Conservation (phyloP, 2,329 filamentous ascomycete genomes). For the Teratosphaeriaceae sp. region DNA sequence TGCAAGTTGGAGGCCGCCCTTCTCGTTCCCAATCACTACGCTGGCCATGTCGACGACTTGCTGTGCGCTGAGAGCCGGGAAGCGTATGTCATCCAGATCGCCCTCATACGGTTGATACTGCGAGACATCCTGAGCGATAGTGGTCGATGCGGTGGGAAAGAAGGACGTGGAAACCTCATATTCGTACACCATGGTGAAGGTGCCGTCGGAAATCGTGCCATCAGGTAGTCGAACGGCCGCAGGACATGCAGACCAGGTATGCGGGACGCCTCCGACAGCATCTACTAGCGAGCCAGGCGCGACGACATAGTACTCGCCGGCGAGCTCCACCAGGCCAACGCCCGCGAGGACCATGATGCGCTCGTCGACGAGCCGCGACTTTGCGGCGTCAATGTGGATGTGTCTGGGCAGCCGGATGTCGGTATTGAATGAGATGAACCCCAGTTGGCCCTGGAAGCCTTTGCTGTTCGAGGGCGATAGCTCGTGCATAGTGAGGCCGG, state of each 20-base stretch:
- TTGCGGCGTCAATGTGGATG: constrained; percentile 18
- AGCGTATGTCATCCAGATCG: constrained; percentile 14
- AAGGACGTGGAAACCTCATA: constrained; percentile 18
- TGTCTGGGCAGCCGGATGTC: constrained; percentile 17
- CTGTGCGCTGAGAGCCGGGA: constrained; percentile 13
- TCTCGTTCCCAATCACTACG: not conserved
- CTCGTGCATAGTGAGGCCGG: constrained; percentile 16
- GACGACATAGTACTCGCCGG: constrained; percentile 13
- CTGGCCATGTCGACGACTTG: constrained; percentile 13
- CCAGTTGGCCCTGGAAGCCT: constrained; percentile 15
- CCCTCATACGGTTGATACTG: constrained; percentile 16
- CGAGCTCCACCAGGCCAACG: constrained; percentile 16
- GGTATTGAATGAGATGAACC: constrained; percentile 16
- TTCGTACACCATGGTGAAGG: constrained; percentile 21
- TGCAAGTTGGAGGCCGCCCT: no score
- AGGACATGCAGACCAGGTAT: constrained; percentile 20
- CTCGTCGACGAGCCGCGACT: constrained; percentile 14
- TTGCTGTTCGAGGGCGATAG: constrained; percentile 14
- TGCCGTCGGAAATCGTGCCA: constrained; percentile 14
- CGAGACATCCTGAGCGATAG: constrained; percentile 7
- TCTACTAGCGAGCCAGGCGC: constrained; percentile 17
- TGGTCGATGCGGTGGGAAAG: constrained; percentile 15
- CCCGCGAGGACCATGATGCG: constrained; percentile 17
- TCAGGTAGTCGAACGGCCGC: constrained; percentile 16
- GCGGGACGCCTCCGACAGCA: constrained; percentile 16